Base-by-base conservation (phyloP, 768 basidiomycete species). In the Nevesoporus exiguus region DNA sequence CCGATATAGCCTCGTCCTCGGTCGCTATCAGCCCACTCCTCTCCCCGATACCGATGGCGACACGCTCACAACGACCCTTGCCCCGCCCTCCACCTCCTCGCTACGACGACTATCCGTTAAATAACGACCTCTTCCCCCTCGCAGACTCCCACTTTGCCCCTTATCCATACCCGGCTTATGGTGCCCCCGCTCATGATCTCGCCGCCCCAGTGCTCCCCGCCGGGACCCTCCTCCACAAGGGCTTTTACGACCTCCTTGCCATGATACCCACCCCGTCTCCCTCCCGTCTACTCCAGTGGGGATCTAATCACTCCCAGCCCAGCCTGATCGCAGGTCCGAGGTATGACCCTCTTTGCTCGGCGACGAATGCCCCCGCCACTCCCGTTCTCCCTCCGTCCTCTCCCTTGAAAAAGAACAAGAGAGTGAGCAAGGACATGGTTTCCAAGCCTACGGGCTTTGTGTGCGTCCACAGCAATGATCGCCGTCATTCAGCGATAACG, bases 351-450 rank as follows among this genome's bases (percentile, higher is more conserved):
- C 76, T 84, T 10, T 37, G 29, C 17, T 15, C n/a, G n/a, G 29
- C 44, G 29, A 5, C 43, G 8, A 27, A 44, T 19, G 17, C 8
- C 3, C 22, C 41, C 10, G 5, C 21, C 36, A 24, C 24, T 27
- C 56, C 67, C 25, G 62, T 65, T 49, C 68, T 66, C 47, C 69
- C 76, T 25, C 57, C 71, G 29, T 58, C 67, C 19, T 61, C 74
- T 10, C 70, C 70, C 39, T 67, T 60, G 40, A 79, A 78, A 67
- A 86, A 84, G 72, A 78, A 76, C 37, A 81, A 82, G 60, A 76
- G 83, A 61, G 83, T 93, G 64, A 89, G 82, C 74, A 93, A 93
- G 70, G 90, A 92, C 62, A 93, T 93, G 88, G 86, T 95, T 5
- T 90, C 90, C 15, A 81, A 75, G 52, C 93, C 93, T 6, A 88